These are phyloP conservation scores for Zygotorulaspora danielsina DNA, from an alignment of 805 yeast genomes.

Conservation along the genomic window DNA sequence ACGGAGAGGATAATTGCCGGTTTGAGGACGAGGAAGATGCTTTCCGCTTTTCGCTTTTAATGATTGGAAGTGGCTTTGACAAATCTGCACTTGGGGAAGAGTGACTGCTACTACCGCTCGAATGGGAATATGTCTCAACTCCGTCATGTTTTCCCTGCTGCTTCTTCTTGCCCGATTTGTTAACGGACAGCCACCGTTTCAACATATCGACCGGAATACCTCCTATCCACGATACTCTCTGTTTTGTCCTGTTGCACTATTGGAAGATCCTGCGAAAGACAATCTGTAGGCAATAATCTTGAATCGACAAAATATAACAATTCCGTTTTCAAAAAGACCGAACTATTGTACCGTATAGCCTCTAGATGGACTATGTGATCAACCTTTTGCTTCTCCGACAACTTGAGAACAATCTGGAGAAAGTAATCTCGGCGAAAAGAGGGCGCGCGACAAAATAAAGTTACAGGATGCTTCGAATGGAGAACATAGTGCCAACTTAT, in stretches of 20 bases:
- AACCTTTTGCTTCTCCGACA: not conserved
- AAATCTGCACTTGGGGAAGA: constrained; percentile 8
- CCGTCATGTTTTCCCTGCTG: not conserved
- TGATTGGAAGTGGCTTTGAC: constrained; percentile 10
- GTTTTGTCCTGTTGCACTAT: too few relatives aligned
- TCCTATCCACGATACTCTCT: not conserved
- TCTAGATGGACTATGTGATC: too few relatives aligned
- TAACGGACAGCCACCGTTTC: constrained; percentile 24
- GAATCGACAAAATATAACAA: too few relatives aligned
- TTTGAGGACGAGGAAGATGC: constrained; percentile 4
- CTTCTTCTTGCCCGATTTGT: constrained; percentile 12
- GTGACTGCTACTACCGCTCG: not conserved
- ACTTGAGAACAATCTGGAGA: not conserved
- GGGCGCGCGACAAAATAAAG: not conserved
- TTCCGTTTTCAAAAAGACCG: too few relatives aligned
- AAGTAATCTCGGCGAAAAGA: not conserved
- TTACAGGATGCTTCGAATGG: not conserved
- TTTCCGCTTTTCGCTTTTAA: constrained; percentile 4
- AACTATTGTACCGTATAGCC: too few relatives aligned
- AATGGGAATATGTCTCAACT: not conserved
- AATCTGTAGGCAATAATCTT: too few relatives aligned
- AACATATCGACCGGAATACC: constrained; percentile 12
- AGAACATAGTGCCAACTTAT: too few relatives aligned
- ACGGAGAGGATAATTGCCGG: constrained; percentile 5
- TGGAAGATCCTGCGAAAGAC: too few relatives aligned